phyloP scores from a whole-genome alignment of 306 rosid genomes.

The Gastrolobium villosum region DNA sequence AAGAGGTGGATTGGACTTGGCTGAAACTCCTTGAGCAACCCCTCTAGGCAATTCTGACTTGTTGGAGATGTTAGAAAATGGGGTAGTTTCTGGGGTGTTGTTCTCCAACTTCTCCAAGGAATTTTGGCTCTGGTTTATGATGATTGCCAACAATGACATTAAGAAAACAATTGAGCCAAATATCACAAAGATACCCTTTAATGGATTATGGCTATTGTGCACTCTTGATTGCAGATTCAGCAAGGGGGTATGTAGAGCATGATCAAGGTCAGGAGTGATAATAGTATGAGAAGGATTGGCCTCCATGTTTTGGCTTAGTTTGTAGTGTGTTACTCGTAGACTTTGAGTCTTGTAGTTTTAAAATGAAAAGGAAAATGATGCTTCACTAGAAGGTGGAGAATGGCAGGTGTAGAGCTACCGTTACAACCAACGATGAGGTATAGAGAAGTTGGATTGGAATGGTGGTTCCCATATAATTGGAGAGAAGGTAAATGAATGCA shows the following conservation, averaged over 20 bases:
- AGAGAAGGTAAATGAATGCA: background rate
- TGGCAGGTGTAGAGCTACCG: background rate
- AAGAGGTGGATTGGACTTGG: slow-evolving; percentile 66
- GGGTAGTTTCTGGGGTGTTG: background rate
- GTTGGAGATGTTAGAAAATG: slow-evolving; percentile 6
- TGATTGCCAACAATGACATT: slow-evolving; percentile 58
- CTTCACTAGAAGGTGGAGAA: background rate
- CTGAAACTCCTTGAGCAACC: slow-evolving; percentile 70
- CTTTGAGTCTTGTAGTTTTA: background rate
- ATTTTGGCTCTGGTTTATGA: slow-evolving; percentile 42
- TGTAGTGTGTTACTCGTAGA: background rate
- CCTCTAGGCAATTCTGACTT: slow-evolving; percentile 57
- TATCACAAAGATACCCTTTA: slow-evolving; percentile 44
- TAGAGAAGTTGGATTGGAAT: slow-evolving; percentile 32
- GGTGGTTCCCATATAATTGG: slow-evolving; percentile 51
- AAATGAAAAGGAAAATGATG: slow-evolving; percentile 2
- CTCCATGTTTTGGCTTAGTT: slow-evolving; percentile 44
- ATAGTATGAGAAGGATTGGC: slow-evolving; percentile 9
- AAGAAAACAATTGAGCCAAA: slow-evolving; percentile 54
- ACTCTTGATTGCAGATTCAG: slow-evolving; percentile 24
- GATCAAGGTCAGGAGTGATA: slow-evolving; percentile 25
- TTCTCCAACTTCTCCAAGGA: background rate
- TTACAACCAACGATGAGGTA: background rate
- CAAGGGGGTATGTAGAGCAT: slow-evolving; percentile 46
- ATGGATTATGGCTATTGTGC: slow-evolving; percentile 18